These are phyloP conservation scores for Monosporascus sp. DNA, from an alignment of 2,329 filamentous ascomycete genomes.

Conservation along the genomic window DNA sequence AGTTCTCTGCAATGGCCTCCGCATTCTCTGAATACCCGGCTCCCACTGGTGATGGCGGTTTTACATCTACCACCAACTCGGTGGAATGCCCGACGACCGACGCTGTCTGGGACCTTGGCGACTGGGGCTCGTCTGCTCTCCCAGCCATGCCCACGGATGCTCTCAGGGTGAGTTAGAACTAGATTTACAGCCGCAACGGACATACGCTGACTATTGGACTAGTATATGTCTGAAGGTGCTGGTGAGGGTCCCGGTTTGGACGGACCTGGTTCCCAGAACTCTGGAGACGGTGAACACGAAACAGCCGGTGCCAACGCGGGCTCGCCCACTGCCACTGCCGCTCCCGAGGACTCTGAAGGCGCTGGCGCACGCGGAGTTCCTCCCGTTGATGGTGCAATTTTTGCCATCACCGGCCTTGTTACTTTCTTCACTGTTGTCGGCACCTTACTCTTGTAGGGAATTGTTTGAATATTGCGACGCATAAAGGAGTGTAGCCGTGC, in stretches of 20 bases:
- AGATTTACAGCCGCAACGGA: not conserved
- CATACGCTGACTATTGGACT: not conserved
- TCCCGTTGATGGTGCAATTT: constrained; percentile 23
- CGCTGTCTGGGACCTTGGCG: constrained; percentile 44
- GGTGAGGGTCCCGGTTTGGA: constrained; percentile 44
- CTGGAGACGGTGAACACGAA: constrained; percentile 34
- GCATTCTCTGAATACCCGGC: constrained; percentile 44
- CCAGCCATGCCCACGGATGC: constrained; percentile 48
- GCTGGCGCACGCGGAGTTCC: constrained; percentile 13
- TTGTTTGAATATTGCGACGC: not conserved
- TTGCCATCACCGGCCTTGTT: constrained; percentile 23
- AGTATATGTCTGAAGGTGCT: constrained; percentile 44
- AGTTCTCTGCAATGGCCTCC: constrained; percentile 53
- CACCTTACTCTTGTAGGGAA: constrained; percentile 25
- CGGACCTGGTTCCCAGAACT: constrained; percentile 44
- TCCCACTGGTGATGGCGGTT: constrained; percentile 46
- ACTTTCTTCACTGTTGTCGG: constrained; percentile 24
- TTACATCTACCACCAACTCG: constrained; percentile 39
- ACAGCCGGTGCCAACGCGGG: constrained; percentile 26
- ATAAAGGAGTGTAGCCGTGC: not conserved
- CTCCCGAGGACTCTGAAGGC: constrained; percentile 20
- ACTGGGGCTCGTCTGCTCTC: constrained; percentile 34
- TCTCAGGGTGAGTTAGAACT: constrained; percentile 22
- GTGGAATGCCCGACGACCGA: constrained; percentile 45
- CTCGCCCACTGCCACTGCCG: constrained; percentile 18